Base-by-base conservation (phyloP, 805 yeast species). In the Starmerella bacillaris region DNA sequence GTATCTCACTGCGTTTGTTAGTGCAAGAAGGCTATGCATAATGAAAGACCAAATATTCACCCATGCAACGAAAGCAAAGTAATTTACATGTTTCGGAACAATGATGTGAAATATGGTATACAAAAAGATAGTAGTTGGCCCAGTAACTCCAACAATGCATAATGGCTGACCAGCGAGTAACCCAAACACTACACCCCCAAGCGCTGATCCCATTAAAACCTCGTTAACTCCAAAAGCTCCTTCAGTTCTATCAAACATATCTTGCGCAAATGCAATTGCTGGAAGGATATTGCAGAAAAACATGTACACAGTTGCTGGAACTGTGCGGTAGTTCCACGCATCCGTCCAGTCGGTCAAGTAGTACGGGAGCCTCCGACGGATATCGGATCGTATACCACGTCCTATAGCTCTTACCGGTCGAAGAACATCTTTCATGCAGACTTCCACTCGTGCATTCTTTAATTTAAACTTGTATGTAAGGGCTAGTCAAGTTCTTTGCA, bases 31-130 rank as follows among this genome's bases (percentile, higher is more conserved):
- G 18, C 79, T 59, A 57, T 89, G 96, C 58, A 79, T 65, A 9
- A 73, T 64, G 79, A 77, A 75, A 3, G 80, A 67, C 98, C 98
- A 86, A 4, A 89, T 61, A 48, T 83, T 79, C 21, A 86, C 62
- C 96, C 96, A 89, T 51, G 86, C 75, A 94, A 89, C 84, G 54
- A 86, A 86, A 14, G 84, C 82, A 57, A 86, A 83, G 52, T 68
- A 83, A 6, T 54, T 64, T 40, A 48, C 60, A 18, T 50, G 60
- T 39, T 65, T 51, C 0, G 78, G 74, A 17, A 51, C 57, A 24
- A 79, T 65, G 33, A 79, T 64, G 40, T 75, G 76, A 51, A 74
- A 79, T 1, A 89, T 84, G 0, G 96, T 89, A 49, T 82, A 83
- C 50, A 79, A 79, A 64, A 89, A 86, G 40, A 86, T 84, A 2